A percentile compares a stretch with the other conserved stretches of the same genome.
Evolutionary conservation across 2,329 filamentous ascomycete genomes (phyloP).

Genomic region (Thermochaetoides dissita): DNA sequence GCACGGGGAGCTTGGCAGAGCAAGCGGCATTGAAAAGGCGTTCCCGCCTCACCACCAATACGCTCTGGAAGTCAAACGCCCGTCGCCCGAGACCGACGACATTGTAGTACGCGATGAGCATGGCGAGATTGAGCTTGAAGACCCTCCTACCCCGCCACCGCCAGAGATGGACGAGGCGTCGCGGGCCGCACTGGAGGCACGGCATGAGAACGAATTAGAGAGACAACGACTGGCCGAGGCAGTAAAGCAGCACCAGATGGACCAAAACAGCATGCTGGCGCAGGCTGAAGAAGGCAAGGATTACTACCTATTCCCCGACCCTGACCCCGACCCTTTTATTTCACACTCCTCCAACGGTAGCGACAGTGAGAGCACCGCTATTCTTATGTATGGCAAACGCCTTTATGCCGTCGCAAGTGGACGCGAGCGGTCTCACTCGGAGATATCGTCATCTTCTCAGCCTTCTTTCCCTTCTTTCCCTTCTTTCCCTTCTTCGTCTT

Average conservation of each 20-base stretch:
- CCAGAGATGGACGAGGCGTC: conserved; percentile 41
- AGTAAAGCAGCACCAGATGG: conserved; percentile 46
- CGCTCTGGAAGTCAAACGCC: too few relatives aligned
- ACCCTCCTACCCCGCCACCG: conserved; percentile 34
- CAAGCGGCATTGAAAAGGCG: neutral
- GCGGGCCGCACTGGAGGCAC: conserved; percentile 36
- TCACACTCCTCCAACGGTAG: neutral
- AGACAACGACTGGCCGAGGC: conserved; percentile 46
- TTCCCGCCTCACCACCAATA: too few relatives aligned
- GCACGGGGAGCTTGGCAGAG: too few relatives aligned
- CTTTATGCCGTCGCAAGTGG: too few relatives aligned
- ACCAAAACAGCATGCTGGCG: conserved; percentile 39
- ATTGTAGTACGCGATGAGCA: conserved; percentile 50
- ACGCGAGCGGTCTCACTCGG: too few relatives aligned
- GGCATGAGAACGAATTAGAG: conserved; percentile 44
- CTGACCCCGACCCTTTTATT: neutral
- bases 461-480: neutral
- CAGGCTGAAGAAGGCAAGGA: conserved; percentile 53
- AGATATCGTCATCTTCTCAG: too few relatives aligned
- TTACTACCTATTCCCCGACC: neutral
- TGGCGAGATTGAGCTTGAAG: conserved; percentile 45
- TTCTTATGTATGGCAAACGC: too few relatives aligned
- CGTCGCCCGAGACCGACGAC: conserved; percentile 29
- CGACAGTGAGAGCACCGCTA: neutral
- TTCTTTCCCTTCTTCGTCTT: neutral